These are phyloP conservation scores for Neurospora sp. DNA, from an alignment of 495 filamentous ascomycete genomes.

Conservation along the genomic window DNA sequence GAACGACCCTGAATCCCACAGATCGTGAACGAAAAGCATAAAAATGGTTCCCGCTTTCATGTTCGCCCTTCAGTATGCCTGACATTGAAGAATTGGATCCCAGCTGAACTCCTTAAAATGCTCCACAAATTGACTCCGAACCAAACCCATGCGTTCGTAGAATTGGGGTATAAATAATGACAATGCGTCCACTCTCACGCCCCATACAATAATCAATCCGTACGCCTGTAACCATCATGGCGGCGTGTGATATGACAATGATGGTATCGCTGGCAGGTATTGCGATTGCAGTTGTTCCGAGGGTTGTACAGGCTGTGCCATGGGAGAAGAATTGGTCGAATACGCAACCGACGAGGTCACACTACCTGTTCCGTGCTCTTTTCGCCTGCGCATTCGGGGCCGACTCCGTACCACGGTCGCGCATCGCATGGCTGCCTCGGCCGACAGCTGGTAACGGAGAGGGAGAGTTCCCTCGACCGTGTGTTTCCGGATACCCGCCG, in stretches of 20 bases:
- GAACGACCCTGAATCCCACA: not conserved
- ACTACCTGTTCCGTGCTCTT: slow-evolving; percentile 12
- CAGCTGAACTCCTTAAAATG: not conserved
- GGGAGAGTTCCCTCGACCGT: slow-evolving; percentile 13
- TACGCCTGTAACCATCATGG: not conserved
- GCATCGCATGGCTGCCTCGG: slow-evolving; percentile 32
- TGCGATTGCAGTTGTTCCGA: slow-evolving; percentile 4
- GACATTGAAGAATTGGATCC: not conserved
- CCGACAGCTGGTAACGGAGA: slow-evolving; percentile 29
- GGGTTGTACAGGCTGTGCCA: not conserved
- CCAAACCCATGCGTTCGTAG: not conserved
- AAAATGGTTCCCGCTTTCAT: not conserved
- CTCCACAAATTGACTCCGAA: not conserved
- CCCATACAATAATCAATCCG: not conserved
- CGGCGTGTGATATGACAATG: not conserved
- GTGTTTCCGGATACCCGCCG: slow-evolving; percentile 27
- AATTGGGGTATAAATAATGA: not conserved
- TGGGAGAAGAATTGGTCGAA: slow-evolving; percentile 12
- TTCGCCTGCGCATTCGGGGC: slow-evolving; percentile 34
- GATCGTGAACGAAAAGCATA: not conserved
- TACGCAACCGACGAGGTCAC: slow-evolving; percentile 9
- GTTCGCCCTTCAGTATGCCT: not conserved
- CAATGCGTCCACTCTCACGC: not conserved
- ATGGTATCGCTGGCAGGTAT: not conserved
- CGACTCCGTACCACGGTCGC: slow-evolving; percentile 31